phyloP scores from a whole-genome alignment of 2,329 filamentous ascomycete species.

The Fusarium sp. region DNA sequence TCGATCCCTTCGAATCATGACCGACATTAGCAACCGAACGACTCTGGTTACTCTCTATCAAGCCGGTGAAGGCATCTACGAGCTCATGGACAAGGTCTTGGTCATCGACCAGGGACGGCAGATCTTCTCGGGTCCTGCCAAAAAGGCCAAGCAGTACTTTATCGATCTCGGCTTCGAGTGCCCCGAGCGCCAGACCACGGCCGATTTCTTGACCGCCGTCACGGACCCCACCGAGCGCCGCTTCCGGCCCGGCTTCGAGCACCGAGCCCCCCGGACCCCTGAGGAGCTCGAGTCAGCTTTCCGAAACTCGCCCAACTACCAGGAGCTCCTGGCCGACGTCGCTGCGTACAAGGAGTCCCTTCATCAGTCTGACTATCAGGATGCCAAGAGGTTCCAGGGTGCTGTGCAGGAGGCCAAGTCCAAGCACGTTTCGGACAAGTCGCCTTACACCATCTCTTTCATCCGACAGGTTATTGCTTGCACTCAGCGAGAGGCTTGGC shows the following conservation, averaged over 20 bases:
- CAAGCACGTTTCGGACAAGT: slow-evolving; percentile 74
- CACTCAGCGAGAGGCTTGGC: slow-evolving; percentile 81
- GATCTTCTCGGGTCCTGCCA: slow-evolving; percentile 74
- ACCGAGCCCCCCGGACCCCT: slow-evolving; percentile 74
- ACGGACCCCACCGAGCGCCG: slow-evolving; percentile 74
- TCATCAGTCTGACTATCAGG: slow-evolving; percentile 65
- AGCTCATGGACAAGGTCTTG: slow-evolving; percentile 80
- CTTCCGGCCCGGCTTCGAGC: slow-evolving; percentile 73
- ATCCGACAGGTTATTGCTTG: slow-evolving; percentile 75
- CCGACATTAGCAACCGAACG: slow-evolving; percentile 76
- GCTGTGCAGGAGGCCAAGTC: slow-evolving; percentile 79
- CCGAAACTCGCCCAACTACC: slow-evolving; percentile 69
- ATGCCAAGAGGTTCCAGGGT: slow-evolving; percentile 74
- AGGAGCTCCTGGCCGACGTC: slow-evolving; percentile 70
- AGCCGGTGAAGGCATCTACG: slow-evolving; percentile 58
- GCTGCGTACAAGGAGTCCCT: slow-evolving; percentile 58
- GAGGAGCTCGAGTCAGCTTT: slow-evolving; percentile 76
- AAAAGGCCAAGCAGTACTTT: slow-evolving; percentile 74
- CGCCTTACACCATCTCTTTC: slow-evolving; percentile 82
- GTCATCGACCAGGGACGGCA: slow-evolving; percentile 78
- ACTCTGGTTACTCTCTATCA: slow-evolving; percentile 59
- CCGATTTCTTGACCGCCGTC: slow-evolving; percentile 50
- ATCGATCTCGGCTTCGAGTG: slow-evolving; percentile 76
- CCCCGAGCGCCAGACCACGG: slow-evolving; percentile 74
- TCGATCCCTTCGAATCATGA: slow-evolving; percentile 77